Evolutionary conservation across 805 yeast species (phyloP).

Genomic region (Schizosaccharomyces lindneri): DNA sequence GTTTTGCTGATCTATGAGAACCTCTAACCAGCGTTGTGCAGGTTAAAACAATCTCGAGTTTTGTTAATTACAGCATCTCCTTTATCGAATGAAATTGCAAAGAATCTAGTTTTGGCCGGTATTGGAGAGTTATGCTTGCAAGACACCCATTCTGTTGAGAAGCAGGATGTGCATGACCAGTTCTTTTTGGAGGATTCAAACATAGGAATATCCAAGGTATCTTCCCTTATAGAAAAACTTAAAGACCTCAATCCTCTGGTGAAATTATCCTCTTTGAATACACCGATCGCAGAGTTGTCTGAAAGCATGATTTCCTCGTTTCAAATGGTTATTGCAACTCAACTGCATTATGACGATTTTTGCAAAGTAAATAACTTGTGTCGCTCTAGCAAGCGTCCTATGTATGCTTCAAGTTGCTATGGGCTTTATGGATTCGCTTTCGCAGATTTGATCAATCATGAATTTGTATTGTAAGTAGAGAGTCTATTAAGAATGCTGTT

Average conservation of each 20-base stretch:
- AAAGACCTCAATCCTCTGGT: slow-evolving; percentile 65
- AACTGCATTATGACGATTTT: slow-evolving; percentile 22
- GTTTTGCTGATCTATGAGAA: slow-evolving; percentile 3
- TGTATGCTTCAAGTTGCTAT: slow-evolving; percentile 42
- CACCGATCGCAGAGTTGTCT: slow-evolving; percentile 10
- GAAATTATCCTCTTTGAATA: slow-evolving; percentile 20
- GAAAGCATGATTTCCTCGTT: slow-evolving; percentile 25
- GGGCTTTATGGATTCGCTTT: slow-evolving; percentile 71
- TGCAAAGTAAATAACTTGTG: slow-evolving; percentile 27
- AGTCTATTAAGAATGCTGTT: not conserved
- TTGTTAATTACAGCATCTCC: slow-evolving; percentile 51
- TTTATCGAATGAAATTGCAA: slow-evolving; percentile 57
- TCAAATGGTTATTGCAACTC: slow-evolving; percentile 56
- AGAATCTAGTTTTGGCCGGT: slow-evolving; percentile 74
- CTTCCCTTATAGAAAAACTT: slow-evolving; percentile 29
- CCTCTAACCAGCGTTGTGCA: not conserved
- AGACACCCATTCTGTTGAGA: slow-evolving; percentile 30
- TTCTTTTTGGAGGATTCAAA: slow-evolving; percentile 38
- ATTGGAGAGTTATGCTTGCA: slow-evolving; percentile 50
- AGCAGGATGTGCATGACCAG: slow-evolving; percentile 45
- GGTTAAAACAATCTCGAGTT: slow-evolving; percentile 46
- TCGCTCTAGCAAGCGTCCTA: slow-evolving; percentile 32
- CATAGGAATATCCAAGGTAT: slow-evolving; percentile 31
- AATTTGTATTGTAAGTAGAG: slow-evolving; percentile 5
- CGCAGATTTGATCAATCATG: slow-evolving; percentile 48